A percentile compares a stretch with the other conserved stretches of the same genome.
Conservation (phyloP, 2,329 filamentous ascomycete genomes). For the Periglandula ipomoeae region DNA sequence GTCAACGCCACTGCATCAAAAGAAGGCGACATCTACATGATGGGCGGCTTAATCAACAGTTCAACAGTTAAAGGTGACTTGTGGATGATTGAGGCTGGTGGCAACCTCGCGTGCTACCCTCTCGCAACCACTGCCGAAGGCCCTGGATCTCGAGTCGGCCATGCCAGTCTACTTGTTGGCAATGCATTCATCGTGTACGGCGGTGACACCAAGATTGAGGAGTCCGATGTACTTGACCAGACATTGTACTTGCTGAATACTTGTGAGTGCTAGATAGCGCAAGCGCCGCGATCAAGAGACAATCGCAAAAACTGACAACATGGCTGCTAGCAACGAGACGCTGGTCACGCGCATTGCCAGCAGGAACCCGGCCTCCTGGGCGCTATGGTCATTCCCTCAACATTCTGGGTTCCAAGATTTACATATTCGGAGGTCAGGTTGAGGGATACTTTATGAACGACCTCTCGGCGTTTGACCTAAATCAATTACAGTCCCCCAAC, state of each 20-base stretch:
- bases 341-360: slow-evolving; percentile 90
- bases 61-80: slow-evolving; percentile 93
- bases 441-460: slow-evolving; percentile 99
- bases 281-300: background rate
- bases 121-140: slow-evolving; percentile 88
- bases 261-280: slow-evolving; percentile 52
- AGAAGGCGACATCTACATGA: slow-evolving; percentile 94
- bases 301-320: slow-evolving; percentile 11
- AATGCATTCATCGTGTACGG: slow-evolving; percentile 99
- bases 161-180: slow-evolving; percentile 86
- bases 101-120: slow-evolving; percentile 82
- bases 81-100: slow-evolving; percentile 93
- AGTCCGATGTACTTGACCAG: slow-evolving; percentile 84
- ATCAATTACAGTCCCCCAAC: slow-evolving; percentile 80
- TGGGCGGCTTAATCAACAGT: slow-evolving; percentile 93
- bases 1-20: slow-evolving; percentile 90
- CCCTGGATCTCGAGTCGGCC: slow-evolving; percentile 87
- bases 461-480: slow-evolving; percentile 87
- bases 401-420: slow-evolving; percentile 93
- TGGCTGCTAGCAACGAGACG: slow-evolving; percentile 71
- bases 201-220: slow-evolving; percentile 94
- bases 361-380: slow-evolving; percentile 75
- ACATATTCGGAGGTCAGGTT: slow-evolving; percentile 94
- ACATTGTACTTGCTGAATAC: slow-evolving; percentile 95
- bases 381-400: slow-evolving; percentile 95